phyloP scores from a whole-genome alignment of 805 yeast species.

The Sungouiozyma ichnusensis region DNA sequence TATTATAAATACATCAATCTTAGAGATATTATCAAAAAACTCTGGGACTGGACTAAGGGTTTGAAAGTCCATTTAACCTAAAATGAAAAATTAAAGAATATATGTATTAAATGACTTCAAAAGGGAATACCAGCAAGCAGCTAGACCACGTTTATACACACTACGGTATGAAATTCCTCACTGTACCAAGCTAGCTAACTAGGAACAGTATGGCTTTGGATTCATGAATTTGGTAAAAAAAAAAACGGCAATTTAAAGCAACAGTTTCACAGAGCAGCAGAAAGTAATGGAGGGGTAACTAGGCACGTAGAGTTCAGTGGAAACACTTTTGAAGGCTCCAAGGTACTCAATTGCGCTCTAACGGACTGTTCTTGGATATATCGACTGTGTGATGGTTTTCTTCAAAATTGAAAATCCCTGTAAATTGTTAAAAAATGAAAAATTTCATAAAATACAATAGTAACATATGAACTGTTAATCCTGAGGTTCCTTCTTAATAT shows the following conservation, averaged over 20 bases:
- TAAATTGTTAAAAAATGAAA: neutral
- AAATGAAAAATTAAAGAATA: neutral
- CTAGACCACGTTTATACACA: no score
- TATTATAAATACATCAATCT: slow-evolving; percentile 20
- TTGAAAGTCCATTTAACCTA: neutral
- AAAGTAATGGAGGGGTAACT: neutral
- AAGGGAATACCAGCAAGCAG: no score
- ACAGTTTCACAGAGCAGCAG: no score
- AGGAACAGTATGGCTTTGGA: neutral
- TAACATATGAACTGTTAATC: no score
- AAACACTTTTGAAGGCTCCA: neutral
- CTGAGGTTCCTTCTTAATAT: no score
- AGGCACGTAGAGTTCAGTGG: no score
- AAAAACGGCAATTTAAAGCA: no score
- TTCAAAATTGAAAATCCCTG: neutral
- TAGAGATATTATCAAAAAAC: slow-evolving; percentile 11
- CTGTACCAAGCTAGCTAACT: no score
- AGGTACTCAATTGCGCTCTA: neutral
- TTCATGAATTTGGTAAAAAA: neutral
- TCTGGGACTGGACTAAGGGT: neutral
- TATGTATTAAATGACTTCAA: no score
- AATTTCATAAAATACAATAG: neutral
- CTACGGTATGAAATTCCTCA: neutral
- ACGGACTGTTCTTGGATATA: neutral
- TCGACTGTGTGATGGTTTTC: no score